A percentile compares a stretch with the other conserved stretches of the same genome.
Conservation (phyloP, 176 grass and related monocot species). For the Oryza meridionalis region DNA sequence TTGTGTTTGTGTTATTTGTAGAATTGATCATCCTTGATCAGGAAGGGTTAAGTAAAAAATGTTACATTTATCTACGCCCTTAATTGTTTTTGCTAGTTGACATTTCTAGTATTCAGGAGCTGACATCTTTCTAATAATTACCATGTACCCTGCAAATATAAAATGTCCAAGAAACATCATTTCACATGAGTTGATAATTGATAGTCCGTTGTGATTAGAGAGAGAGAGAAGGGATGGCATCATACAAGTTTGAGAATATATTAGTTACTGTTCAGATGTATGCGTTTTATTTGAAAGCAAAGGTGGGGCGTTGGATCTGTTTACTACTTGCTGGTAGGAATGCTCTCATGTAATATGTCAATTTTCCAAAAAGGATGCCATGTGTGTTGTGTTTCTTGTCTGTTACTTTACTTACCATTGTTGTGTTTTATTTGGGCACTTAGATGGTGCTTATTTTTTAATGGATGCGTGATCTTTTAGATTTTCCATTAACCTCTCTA, state of each 20-base stretch:
- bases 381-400: neutral
- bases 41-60: conserved; percentile 2
- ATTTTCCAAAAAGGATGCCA: conserved; percentile 7
- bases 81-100: conserved; percentile 28
- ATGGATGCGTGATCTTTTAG: conserved; percentile 15
- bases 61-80: neutral
- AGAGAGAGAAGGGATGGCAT: conserved; percentile 9
- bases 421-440: conserved; percentile 10
- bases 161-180: conserved; percentile 17
- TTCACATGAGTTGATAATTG: neutral
- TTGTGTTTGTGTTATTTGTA: neutral
- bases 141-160: neutral
- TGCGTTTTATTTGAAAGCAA: conserved; percentile 31
- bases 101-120: conserved; percentile 8
- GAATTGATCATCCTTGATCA: neutral
- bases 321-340: conserved; percentile 17
- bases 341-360: conserved; percentile 22
- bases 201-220: neutral
- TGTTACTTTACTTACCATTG: conserved; percentile 5
- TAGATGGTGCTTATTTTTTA: conserved; percentile 11
- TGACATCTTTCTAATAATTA: conserved; percentile 15
- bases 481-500: conserved; percentile 29
- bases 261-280: neutral
- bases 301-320: neutral
- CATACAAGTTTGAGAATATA: conserved; percentile 4